These are phyloP conservation scores for Gelatoporia subvermispora DNA, from an alignment of 768 basidiomycete species.

Conservation along the genomic window DNA sequence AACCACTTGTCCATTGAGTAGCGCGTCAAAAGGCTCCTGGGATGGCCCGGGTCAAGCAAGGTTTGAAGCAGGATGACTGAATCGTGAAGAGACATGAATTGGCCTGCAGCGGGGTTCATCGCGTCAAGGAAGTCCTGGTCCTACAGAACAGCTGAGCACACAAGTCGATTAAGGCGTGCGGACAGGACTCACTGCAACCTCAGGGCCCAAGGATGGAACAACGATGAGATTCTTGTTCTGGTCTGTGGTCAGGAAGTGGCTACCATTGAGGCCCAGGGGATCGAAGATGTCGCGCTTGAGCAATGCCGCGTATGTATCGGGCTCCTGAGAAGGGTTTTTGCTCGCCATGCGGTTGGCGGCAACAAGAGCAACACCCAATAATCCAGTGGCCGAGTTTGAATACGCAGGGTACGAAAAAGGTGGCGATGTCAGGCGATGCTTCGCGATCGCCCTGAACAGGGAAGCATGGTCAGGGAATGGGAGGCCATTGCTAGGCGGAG, in stretches of 20 bases:
- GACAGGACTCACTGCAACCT: constrained; percentile 28
- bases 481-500: constrained; percentile 26
- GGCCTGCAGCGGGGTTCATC: constrained; percentile 42
- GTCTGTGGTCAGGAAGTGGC: constrained; percentile 37
- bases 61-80: constrained; percentile 38
- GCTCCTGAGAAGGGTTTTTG: constrained; percentile 1
- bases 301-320: constrained; percentile 32
- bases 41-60: constrained; percentile 34
- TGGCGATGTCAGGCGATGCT: constrained; percentile 35
- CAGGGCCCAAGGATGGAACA: constrained; percentile 31
- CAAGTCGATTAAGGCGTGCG: neutral
- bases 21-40: constrained; percentile 19
- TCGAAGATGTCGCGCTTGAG: constrained; percentile 46
- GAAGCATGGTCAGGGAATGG: constrained; percentile 27
- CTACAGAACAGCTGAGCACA: constrained; percentile 14
- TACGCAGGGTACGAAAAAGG: constrained; percentile 43
- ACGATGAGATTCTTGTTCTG: constrained; percentile 34
- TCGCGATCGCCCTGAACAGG: constrained; percentile 32
- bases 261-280: constrained; percentile 40
- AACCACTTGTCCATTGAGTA: constrained; percentile 27
- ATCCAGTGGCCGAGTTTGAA: constrained; percentile 32
- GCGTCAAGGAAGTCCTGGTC: constrained; percentile 36
- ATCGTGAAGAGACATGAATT: constrained; percentile 47
- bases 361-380: constrained; percentile 33
- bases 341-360: constrained; percentile 22